Conservation (phyloP, 352 stramenopile genomes). For the Halophytophthora polymorphica region DNA sequence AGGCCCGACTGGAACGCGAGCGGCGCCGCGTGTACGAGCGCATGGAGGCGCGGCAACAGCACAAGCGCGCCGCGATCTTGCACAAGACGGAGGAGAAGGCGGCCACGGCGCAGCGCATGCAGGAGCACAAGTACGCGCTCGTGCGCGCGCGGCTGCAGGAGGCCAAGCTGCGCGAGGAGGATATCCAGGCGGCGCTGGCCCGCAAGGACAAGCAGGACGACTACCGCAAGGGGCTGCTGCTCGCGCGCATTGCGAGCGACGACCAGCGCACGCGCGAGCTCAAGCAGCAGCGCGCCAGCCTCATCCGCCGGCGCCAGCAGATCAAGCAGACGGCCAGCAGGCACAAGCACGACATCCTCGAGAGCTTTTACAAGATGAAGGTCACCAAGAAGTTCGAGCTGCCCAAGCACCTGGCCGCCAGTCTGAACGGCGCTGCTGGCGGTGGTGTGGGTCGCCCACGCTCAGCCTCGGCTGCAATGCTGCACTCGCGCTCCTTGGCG, state of each 20-base stretch:
- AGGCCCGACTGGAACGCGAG: conserved; percentile 49
- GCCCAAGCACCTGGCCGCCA: conserved; percentile 43
- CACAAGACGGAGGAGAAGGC: conserved; percentile 57
- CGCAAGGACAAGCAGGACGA: conserved; percentile 63
- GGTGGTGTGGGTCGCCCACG: conserved; percentile 21
- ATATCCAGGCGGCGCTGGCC: conserved; percentile 57
- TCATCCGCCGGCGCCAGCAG: conserved; percentile 59
- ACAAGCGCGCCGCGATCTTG: conserved; percentile 40
- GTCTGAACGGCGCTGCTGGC: conserved; percentile 3
- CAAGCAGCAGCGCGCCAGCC: conserved; percentile 49
- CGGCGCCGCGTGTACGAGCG: conserved; percentile 48
- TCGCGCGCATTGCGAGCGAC: conserved; percentile 64
- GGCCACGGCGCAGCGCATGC: conserved; percentile 40
- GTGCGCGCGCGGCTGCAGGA: conserved; percentile 56
- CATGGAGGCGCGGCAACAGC: conserved; percentile 53
- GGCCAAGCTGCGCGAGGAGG: conserved; percentile 74
- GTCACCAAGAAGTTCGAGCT: conserved; percentile 75
- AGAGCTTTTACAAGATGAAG: conserved; percentile 83
- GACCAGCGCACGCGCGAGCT: conserved; percentile 49
- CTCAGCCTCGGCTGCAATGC: conserved; percentile 29
- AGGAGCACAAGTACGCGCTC: conserved; percentile 48
- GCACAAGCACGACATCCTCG: conserved; percentile 72
- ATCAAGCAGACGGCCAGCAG: conserved; percentile 57
- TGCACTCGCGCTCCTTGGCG: conserved; percentile 33
- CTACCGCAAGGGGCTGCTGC: conserved; percentile 53